phyloP scores from a whole-genome alignment of 345 rosid species.

The Ceriops zippeliana region DNA sequence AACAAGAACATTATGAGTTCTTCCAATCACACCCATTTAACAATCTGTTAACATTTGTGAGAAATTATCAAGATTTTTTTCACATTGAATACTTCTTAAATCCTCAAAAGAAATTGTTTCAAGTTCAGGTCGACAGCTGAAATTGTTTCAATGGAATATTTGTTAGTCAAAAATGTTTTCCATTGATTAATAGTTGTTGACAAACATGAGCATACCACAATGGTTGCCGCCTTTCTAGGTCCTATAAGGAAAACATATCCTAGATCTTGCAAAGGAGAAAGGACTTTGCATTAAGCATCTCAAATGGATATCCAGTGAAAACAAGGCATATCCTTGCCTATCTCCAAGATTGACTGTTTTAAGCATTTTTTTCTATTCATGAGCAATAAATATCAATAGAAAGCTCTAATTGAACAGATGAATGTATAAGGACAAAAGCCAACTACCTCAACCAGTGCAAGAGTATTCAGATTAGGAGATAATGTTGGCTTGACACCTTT shows the following conservation, averaged over 20 bases:
- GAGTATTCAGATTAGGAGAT: slow-evolving; percentile 89
- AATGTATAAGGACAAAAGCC: slow-evolving; percentile 3
- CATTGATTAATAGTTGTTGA: too few species aligned
- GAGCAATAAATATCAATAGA: not conserved
- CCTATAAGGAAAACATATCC: too few species aligned
- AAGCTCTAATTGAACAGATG: not conserved
- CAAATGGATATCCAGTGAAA: too few species aligned
- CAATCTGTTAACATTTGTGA: not conserved
- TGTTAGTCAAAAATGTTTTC: not conserved
- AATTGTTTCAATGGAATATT: not conserved
- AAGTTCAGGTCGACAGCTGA: not conserved
- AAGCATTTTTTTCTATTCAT: not conserved
- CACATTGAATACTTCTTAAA: not conserved
- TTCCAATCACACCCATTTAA: not conserved
- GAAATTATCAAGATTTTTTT: not conserved
- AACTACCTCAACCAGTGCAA: slow-evolving; percentile 79
- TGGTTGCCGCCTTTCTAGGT: too few species aligned
- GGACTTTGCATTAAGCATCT: too few species aligned
- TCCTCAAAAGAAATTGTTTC: not conserved
- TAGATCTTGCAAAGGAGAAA: too few species aligned
- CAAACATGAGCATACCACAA: too few species aligned
- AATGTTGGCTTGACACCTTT: slow-evolving; percentile 93
- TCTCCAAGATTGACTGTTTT: too few species aligned
- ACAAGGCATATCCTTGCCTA: too few species aligned
- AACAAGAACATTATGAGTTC: not conserved